Conservation (phyloP, 2,329 filamentous ascomycete genomes). For the Xylariaceae sp. region DNA sequence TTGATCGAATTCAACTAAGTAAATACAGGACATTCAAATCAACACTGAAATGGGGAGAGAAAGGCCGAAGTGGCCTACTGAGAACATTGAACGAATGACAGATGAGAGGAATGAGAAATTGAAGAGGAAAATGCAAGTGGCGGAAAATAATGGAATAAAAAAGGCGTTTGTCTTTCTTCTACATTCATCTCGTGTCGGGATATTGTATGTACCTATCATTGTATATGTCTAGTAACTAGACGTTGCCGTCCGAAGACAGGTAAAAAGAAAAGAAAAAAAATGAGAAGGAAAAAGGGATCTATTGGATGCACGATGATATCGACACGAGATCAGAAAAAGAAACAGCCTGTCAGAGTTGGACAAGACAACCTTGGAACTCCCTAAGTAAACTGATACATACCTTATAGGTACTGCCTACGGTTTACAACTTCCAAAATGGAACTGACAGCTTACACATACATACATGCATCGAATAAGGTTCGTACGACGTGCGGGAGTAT, state of each 20-base stretch:
- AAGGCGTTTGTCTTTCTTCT: not conserved
- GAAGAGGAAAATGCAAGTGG: not conserved
- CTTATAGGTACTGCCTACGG: too few species aligned
- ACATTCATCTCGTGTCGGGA: not conserved
- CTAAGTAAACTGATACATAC: too few species aligned
- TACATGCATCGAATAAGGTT: too few species aligned
- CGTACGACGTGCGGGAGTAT: too few species aligned
- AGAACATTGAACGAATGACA: constrained; percentile 18
- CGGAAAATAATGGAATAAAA: not conserved
- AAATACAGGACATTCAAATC: constrained; percentile 12
- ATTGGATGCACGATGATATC: constrained; percentile 23
- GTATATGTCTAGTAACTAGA: constrained; percentile 7
- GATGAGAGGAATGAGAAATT: constrained; percentile 1
- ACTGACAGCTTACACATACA: too few species aligned
- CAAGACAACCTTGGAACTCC: constrained; percentile 3
- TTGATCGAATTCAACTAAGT: constrained; percentile 9
- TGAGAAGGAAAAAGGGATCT: constrained; percentile 13
- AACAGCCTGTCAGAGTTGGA: constrained; percentile 21
- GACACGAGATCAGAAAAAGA: constrained; percentile 23
- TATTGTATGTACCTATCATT: constrained; percentile 4
- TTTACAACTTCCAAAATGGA: too few species aligned
- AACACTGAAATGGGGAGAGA: constrained; percentile 6
- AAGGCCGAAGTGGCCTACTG: not conserved
- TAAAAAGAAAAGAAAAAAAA: not conserved
- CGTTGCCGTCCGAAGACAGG: constrained; percentile 18